phyloP scores from a whole-genome alignment of 2,329 filamentous ascomycete species.

The Nemania diffusa region DNA sequence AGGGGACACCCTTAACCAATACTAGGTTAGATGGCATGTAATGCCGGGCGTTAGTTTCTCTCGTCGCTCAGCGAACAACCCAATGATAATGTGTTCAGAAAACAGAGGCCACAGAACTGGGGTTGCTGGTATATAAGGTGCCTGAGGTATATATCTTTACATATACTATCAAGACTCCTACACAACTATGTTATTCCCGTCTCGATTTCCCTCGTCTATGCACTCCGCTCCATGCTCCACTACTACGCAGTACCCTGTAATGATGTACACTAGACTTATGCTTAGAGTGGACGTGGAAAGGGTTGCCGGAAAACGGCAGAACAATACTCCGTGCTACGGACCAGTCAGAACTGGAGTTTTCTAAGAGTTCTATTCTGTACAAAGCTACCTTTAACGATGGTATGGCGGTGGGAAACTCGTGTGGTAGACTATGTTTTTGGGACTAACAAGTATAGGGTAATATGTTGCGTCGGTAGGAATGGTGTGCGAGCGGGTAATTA shows the following conservation, averaged over 20 bases:
- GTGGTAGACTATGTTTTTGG: too few species aligned
- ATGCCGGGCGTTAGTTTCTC: neutral
- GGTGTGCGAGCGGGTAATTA: neutral
- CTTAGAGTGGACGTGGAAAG: neutral
- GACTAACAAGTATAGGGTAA: too few species aligned
- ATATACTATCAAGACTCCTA: neutral
- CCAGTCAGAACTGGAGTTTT: neutral
- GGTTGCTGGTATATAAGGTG: neutral
- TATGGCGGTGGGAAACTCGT: too few species aligned
- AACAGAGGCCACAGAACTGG: neutral
- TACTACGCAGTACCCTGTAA: too few species aligned
- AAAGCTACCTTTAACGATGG: too few species aligned
- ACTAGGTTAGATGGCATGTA: neutral
- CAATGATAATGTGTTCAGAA: neutral
- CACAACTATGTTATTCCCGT: neutral
- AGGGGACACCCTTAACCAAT: neutral
- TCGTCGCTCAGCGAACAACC: neutral
- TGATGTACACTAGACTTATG: too few species aligned
- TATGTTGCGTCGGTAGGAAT: too few species aligned
- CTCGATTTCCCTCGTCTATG: neutral
- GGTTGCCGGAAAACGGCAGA: neutral
- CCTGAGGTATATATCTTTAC: neutral
- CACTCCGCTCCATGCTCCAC: neutral
- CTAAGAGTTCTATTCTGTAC: too few species aligned
- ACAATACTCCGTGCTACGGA: neutral